Evolutionary conservation across 345 rosid genomes (phyloP).

Genomic region (Luvunga scandens): DNA sequence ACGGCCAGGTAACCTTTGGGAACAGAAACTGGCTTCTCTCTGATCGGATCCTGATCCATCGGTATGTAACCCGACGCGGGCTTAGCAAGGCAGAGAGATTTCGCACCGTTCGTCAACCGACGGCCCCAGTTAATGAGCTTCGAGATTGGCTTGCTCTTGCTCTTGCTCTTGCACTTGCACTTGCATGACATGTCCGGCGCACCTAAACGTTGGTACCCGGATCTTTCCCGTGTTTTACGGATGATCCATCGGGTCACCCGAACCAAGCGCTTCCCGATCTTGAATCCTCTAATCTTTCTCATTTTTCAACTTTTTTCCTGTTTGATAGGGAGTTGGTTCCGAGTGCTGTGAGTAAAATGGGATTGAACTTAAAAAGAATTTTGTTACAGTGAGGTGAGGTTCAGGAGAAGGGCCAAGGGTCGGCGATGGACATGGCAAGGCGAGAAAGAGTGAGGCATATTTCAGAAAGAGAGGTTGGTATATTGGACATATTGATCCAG

Average conservation of each 20-base stretch:
- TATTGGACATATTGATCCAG: slow-evolving; percentile 33
- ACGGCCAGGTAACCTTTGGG: slow-evolving; percentile 84
- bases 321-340: neutral
- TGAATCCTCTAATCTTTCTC: slow-evolving; percentile 66
- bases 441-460: slow-evolving; percentile 40
- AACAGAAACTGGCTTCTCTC: slow-evolving; percentile 32
- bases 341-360: neutral
- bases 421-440: slow-evolving; percentile 44
- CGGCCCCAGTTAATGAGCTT: slow-evolving; percentile 65
- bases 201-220: slow-evolving; percentile 31
- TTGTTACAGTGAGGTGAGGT: neutral
- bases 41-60: slow-evolving; percentile 27
- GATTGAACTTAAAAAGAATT: neutral
- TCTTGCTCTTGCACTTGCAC: slow-evolving; percentile 29
- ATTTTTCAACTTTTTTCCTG: neutral
- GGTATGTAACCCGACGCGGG: slow-evolving; percentile 41
- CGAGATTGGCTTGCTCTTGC: slow-evolving; percentile 36
- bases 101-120: slow-evolving; percentile 49
- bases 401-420: slow-evolving; percentile 61
- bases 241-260: slow-evolving; percentile 56
- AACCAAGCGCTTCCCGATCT: slow-evolving; percentile 46
- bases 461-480: slow-evolving; percentile 51
- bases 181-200: slow-evolving; percentile 13
- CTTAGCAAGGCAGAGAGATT: slow-evolving; percentile 30
- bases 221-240: slow-evolving; percentile 24